A percentile compares a stretch with the other conserved stretches of the same genome.
These are phyloP conservation scores for Penicillium carneum DNA, from an alignment of 2,329 filamentous ascomycete genomes.

Conservation along the genomic window DNA sequence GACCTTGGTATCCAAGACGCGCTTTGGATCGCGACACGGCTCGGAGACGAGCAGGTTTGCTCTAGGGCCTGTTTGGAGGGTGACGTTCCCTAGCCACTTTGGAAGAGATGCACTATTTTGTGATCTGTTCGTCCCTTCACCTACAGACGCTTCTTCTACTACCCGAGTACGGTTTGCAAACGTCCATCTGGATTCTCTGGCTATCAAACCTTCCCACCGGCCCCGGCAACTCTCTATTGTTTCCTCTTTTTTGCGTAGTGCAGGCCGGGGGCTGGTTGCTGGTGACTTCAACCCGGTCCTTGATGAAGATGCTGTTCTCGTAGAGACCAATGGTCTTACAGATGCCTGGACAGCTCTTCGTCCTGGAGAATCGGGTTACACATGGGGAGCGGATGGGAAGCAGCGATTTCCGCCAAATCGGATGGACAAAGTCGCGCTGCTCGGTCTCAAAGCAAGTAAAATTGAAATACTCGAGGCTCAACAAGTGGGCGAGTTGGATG, in stretches of 20 bases:
- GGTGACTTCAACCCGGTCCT: conserved; percentile 54
- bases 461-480: conserved; percentile 15
- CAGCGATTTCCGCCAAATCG: conserved; percentile 44
- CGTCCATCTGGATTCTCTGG: conserved; percentile 51
- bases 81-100: conserved; percentile 43
- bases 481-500: neutral
- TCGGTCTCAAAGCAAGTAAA: conserved; percentile 35
- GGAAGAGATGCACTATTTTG: conserved; percentile 19
- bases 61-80: conserved; percentile 45
- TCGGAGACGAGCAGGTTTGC: conserved; percentile 27
- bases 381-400: conserved; percentile 50
- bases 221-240: conserved; percentile 42
- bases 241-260: conserved; percentile 35
- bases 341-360: conserved; percentile 48
- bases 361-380: conserved; percentile 44
- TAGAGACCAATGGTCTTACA: conserved; percentile 43
- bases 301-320: conserved; percentile 43
- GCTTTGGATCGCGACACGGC: conserved; percentile 21
- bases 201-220: conserved; percentile 39
- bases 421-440: conserved; percentile 49
- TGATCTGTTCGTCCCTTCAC: conserved; percentile 20
- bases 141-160: neutral
- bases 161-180: conserved; percentile 46
- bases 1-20: conserved; percentile 14
- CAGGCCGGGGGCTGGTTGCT: conserved; percentile 46